Evolutionary conservation across 805 yeast species (phyloP).

Genomic region (Candida broadrunensis): DNA sequence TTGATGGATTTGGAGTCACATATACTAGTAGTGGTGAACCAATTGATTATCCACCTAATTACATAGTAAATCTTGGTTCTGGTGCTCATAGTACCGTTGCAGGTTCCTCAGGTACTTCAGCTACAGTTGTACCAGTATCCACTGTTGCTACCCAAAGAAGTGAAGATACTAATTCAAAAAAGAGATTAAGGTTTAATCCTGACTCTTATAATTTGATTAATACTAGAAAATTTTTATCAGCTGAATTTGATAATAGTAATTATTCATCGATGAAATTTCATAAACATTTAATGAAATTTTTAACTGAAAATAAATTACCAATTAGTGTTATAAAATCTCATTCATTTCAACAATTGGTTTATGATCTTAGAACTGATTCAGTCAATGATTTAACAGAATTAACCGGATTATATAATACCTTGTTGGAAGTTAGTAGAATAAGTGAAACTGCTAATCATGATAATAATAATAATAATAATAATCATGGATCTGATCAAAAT

Average conservation of each 20-base stretch:
- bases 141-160: neutral
- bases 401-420: conserved; percentile 40
- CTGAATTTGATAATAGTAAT: conserved; percentile 38
- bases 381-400: conserved; percentile 46
- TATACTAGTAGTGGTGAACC: conserved; percentile 27
- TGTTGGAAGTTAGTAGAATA: conserved; percentile 42
- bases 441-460: neutral
- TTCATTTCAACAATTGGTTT: conserved; percentile 50
- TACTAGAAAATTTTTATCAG: conserved; percentile 16
- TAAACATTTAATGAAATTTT: conserved; percentile 47
- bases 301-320: conserved; percentile 51
- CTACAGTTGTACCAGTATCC: neutral
- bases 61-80: neutral
- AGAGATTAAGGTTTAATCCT: neutral
- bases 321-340: conserved; percentile 46
- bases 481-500: no score
- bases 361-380: conserved; percentile 48
- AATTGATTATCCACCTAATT: conserved; percentile 14
- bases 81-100: conserved; percentile 2
- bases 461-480: no score
- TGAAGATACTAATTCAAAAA: neutral
- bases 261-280: conserved; percentile 48
- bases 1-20: conserved; percentile 36
- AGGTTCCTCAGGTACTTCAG: neutral
- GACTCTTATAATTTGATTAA: neutral